phyloP scores from a whole-genome alignment of 768 basidiomycete species.

The Termitomyces sp. region DNA sequence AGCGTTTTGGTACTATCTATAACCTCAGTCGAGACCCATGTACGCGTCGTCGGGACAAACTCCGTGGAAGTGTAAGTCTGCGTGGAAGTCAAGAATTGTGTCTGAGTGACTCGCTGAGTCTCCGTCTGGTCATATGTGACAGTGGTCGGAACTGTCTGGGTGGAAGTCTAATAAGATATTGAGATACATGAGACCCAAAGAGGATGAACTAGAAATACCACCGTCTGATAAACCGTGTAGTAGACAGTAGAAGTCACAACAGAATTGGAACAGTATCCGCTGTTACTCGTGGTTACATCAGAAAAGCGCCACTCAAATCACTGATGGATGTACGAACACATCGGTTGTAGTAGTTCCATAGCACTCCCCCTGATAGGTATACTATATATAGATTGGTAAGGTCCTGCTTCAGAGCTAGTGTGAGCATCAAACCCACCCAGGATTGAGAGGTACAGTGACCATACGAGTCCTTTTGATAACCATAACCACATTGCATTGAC shows the following conservation, averaged over 20 bases:
- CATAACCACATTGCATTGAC: slow-evolving; percentile 67
- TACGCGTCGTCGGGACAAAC: slow-evolving; percentile 56
- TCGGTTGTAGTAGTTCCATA: slow-evolving; percentile 61
- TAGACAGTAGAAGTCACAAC: slow-evolving; percentile 33
- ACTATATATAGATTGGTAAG: slow-evolving; percentile 22
- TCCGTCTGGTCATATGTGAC: slow-evolving; percentile 34
- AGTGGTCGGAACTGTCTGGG: slow-evolving; percentile 38
- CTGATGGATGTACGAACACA: slow-evolving; percentile 11
- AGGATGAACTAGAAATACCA: slow-evolving; percentile 11
- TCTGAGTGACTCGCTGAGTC: slow-evolving; percentile 29
- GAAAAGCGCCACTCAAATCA: background rate
- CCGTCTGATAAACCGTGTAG: slow-evolving; percentile 26
- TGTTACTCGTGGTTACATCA: slow-evolving; percentile 11
- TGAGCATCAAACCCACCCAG: slow-evolving; percentile 44
- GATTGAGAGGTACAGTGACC: slow-evolving; percentile 49
- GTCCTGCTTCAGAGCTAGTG: background rate
- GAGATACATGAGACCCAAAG: background rate
- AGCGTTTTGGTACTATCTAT: slow-evolving; percentile 51
- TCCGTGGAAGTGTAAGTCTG: slow-evolving; percentile 47
- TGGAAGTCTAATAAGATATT: slow-evolving; percentile 12
- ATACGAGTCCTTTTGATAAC: slow-evolving; percentile 50
- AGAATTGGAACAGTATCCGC: slow-evolving; percentile 21
- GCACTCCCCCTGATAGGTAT: slow-evolving; percentile 42
- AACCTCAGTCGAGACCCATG: slow-evolving; percentile 64
- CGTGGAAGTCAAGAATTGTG: slow-evolving; percentile 37